Base-by-base conservation (phyloP, 208 protist species). In the Strigomonas culicis region DNA sequence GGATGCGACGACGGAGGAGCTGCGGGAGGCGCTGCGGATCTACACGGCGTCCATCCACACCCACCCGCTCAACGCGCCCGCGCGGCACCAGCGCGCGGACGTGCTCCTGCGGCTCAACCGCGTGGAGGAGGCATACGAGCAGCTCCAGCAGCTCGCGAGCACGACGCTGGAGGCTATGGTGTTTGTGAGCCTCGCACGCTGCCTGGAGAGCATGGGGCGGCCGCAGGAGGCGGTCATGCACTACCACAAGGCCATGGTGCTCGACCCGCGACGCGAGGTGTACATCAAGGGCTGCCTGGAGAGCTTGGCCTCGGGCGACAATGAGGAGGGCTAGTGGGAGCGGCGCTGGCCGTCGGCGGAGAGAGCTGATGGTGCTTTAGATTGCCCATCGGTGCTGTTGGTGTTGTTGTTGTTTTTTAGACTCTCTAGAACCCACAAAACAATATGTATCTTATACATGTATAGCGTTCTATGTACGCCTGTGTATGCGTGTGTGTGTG, bases 1-100 rank as follows among this genome's bases (percentile, higher is more conserved):
- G 28, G 74, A 74, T 27, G 81, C 79, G 28, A 73, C 72, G 25
- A 49, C 27, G 17, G 65, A 82, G 57, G 70, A 84, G 27, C 74
- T 92, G 27, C 49, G 60, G 22, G 75, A 86, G 13, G 94, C 95
- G 15, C 74, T 97, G 19, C 66, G 59, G 0, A 80, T 91, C 25
- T 87, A 97, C 56, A 76, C 87, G 6, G 50, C 61, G n/a, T 82
- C 92, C 0, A 70, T 98, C 17, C 39, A 66, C 46, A 66, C 86
- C 17, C 80, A 97, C 72, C 88, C 90, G 32, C 67, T 62, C 31
- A 98, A 98, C 66, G 67, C 87, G 32, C 72, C 92, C 13, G 94
- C 91, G 6, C 83, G 85, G 34, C 97, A 90, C 72, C 94, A 97
- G 57, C 92, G 88, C 22, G 94, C 96, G 2, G 79, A 88, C 2